A percentile compares a stretch with the other conserved stretches of the same genome.
These are phyloP conservation scores for Hamamelis virginiana DNA, from an alignment of 164 flowering plant species.

Conservation along the genomic window DNA sequence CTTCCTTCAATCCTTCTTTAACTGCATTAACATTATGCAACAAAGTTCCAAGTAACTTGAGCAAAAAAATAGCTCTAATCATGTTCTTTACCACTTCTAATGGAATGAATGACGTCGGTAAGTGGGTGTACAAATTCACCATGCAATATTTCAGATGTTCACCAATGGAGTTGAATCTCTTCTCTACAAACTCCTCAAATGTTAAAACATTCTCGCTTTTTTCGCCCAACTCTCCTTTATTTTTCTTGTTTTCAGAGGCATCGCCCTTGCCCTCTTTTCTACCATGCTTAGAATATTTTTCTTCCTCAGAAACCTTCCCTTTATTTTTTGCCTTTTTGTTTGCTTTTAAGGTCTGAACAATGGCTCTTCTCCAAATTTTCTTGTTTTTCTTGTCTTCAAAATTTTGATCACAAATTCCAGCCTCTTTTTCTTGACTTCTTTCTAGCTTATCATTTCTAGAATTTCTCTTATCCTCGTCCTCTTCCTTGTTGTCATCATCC, in stretches of 20 bases:
- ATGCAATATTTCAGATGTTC: slow-evolving; percentile 14
- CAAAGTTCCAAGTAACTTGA: slow-evolving; percentile 10
- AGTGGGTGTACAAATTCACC: slow-evolving; percentile 26
- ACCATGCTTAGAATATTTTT: not conserved
- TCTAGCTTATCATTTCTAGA: not conserved
- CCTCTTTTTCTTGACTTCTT: not conserved
- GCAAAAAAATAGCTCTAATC: slow-evolving; percentile 18
- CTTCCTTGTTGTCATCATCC: slow-evolving; percentile 3
- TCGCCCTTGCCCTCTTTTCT: not conserved
- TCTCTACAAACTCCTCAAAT: no score
- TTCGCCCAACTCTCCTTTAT: not conserved
- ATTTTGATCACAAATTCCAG: not conserved
- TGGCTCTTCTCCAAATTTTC: not conserved
- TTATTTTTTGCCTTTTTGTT: slow-evolving; percentile 4
- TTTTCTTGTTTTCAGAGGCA: not conserved
- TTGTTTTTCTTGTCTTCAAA: not conserved
- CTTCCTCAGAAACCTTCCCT: not conserved
- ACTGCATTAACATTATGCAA: not conserved
- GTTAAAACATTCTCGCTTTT: slow-evolving; percentile 4
- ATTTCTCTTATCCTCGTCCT: not conserved
- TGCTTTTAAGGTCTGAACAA: slow-evolving; percentile 6
- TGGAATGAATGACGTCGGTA: slow-evolving; percentile 36
- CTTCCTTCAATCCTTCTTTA: no score
- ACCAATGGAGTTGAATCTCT: slow-evolving; percentile 4
- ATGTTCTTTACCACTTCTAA: slow-evolving; percentile 16